Evolutionary conservation across 495 filamentous ascomycete genomes (phyloP).

Genomic region (Hypoxylon lienhwacheense): DNA sequence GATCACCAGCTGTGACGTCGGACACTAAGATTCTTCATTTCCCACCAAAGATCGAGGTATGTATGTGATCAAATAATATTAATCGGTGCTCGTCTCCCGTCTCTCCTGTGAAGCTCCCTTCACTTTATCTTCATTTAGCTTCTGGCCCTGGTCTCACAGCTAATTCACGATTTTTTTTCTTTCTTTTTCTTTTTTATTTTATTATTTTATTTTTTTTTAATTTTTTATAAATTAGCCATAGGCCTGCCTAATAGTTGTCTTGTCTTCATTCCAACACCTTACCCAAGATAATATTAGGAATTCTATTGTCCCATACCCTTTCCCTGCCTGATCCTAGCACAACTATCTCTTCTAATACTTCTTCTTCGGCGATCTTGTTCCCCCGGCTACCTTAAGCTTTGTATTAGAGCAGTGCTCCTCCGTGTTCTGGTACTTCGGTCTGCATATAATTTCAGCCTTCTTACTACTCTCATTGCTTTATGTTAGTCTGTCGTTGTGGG

Average conservation of each 20-base stretch:
- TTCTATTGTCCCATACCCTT: neutral
- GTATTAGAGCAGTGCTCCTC: slow-evolving; percentile 27
- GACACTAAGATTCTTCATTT: slow-evolving; percentile 1
- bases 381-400: slow-evolving; percentile 16
- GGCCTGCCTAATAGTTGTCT: slow-evolving; percentile 6
- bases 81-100: slow-evolving; percentile 9
- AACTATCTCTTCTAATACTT: slow-evolving; percentile 17
- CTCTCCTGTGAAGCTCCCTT: slow-evolving; percentile 1
- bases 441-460: slow-evolving; percentile 17
- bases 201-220: no score
- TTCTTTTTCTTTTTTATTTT: no score
- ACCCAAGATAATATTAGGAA: neutral
- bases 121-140: slow-evolving; percentile 6
- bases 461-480: slow-evolving; percentile 13
- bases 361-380: slow-evolving; percentile 7
- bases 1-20: slow-evolving; percentile 26
- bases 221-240: no score
- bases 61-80: slow-evolving; percentile 21
- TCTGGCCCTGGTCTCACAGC: slow-evolving; percentile 23
- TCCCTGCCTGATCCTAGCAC: slow-evolving; percentile 5
- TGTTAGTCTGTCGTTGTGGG: slow-evolving; percentile 4
- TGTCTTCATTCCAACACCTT: neutral
- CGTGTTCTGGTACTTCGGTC: slow-evolving; percentile 10
- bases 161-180: slow-evolving; percentile 8
- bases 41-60: slow-evolving; percentile 21